phyloP scores from a whole-genome alignment of 208 protist species.

The Trichomonas vaginalis region DNA sequence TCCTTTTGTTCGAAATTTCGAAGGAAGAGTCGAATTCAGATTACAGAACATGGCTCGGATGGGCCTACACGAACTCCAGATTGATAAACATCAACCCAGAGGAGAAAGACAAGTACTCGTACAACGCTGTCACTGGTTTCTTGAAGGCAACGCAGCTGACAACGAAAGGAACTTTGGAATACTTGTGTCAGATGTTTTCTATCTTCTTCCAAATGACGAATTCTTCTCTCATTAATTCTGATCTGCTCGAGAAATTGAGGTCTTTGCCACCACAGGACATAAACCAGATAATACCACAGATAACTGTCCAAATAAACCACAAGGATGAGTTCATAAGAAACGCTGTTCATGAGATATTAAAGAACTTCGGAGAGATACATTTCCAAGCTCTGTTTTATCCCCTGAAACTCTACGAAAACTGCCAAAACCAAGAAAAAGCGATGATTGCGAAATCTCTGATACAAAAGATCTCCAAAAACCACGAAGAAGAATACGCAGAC shows the following conservation, averaged over 20 bases:
- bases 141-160: background rate
- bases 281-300: slow-evolving; percentile 3
- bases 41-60: background rate
- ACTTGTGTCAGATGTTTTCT: background rate
- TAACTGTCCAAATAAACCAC: background rate
- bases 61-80: background rate
- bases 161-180: background rate
- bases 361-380: background rate
- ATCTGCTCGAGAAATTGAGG: background rate
- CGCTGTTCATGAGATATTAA: background rate
- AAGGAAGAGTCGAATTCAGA: background rate
- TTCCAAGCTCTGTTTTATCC: background rate
- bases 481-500: background rate
- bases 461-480: background rate
- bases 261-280: background rate
- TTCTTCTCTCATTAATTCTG: background rate
- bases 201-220: background rate
- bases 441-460: background rate
- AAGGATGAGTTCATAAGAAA: background rate
- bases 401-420: background rate
- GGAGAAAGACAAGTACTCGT: background rate
- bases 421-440: background rate
- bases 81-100: background rate
- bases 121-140: background rate
- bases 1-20: background rate